Evolutionary conservation across 176 grass and related monocot genomes (phyloP).

Genomic region (Pontederia crassipes): DNA sequence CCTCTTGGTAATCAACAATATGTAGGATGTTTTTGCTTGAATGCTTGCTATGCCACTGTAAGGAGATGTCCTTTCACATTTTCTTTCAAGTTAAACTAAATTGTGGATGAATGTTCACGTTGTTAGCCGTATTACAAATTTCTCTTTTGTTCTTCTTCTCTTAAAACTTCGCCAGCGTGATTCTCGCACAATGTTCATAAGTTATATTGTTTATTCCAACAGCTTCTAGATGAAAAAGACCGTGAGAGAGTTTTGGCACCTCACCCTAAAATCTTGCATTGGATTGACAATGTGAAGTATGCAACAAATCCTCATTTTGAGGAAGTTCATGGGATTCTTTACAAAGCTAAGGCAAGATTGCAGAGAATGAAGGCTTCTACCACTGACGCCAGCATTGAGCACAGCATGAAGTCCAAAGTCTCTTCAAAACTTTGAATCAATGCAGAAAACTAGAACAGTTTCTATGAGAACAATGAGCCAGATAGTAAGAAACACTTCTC

Average conservation of each 20-base stretch:
- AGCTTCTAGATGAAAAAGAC: constrained; percentile 40
- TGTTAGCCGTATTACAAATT: too few species aligned
- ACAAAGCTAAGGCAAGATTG: constrained; percentile 33
- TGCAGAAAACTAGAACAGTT: not conserved
- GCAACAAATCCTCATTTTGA: constrained; percentile 74
- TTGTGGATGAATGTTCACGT: too few species aligned
- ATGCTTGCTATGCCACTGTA: too few species aligned
- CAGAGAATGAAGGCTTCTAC: constrained; percentile 4
- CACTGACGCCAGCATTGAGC: not conserved
- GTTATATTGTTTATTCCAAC: not conserved
- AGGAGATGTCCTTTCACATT: too few species aligned
- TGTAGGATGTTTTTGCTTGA: too few species aligned
- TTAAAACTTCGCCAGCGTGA: too few species aligned
- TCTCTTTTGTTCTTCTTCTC: too few species aligned
- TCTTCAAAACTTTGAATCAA: not conserved
- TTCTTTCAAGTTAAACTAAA: too few species aligned
- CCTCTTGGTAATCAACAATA: too few species aligned
- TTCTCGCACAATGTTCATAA: not conserved
- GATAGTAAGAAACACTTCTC: too few species aligned
- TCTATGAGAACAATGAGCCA: too few species aligned
- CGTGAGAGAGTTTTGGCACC: constrained; percentile 37
- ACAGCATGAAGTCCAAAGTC: constrained; percentile 11
- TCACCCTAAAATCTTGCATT: constrained; percentile 41
- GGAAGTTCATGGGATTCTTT: constrained; percentile 37
- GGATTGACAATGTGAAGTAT: constrained; percentile 81